Base-by-base conservation (phyloP, 1,284 basidiomycete genomes). In the Megacollybia platyphylla region DNA sequence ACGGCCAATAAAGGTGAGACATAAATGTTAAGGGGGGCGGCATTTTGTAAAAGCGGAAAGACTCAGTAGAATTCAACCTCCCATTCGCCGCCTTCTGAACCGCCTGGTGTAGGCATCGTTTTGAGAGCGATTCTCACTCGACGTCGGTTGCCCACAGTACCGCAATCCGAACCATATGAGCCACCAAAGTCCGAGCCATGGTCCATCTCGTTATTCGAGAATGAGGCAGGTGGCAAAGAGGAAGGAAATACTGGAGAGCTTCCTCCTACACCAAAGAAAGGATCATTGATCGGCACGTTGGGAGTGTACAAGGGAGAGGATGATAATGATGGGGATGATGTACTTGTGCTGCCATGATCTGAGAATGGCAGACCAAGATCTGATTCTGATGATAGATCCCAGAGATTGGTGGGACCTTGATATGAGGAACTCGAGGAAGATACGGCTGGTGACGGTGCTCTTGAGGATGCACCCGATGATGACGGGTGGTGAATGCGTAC, bases 401-500 rank as follows among this genome's bases (percentile, higher is more conserved):
- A 40, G 24, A 48, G 39, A 15, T 43, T 41, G 13, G 41, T 13
- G 8, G 30, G 41, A 20, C 39, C 36, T 9, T 20, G n/a, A 9
- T 59, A 51, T 17, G 60, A 52, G 13, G 58, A 51, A 44, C 54
- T 55, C 27, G 49, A 50, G 46, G 51, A 54, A 52, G 48, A 29
- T 43, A 27, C 43, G 43, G 54, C 59, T 39, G 59, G 67, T 43
- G 58, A 61, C 28, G 48, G 52, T 20, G 63, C 62, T 32, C 62
- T 55, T 30, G 67, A 66, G 18, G 62, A 63, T 5, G 18, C 18
- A 24, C 61, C 54, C 46, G 64, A 58, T n/a, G 70, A 62, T 10
- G 73, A 64, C 27, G 78, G 70, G 8, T 66, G 63, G 55, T 84
- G 77, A 49, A 85, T 82, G 48, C 76, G 70, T 35, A 85, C 80